phyloP scores from a whole-genome alignment of 495 filamentous ascomycete species.

The Xylaria scruposa region DNA sequence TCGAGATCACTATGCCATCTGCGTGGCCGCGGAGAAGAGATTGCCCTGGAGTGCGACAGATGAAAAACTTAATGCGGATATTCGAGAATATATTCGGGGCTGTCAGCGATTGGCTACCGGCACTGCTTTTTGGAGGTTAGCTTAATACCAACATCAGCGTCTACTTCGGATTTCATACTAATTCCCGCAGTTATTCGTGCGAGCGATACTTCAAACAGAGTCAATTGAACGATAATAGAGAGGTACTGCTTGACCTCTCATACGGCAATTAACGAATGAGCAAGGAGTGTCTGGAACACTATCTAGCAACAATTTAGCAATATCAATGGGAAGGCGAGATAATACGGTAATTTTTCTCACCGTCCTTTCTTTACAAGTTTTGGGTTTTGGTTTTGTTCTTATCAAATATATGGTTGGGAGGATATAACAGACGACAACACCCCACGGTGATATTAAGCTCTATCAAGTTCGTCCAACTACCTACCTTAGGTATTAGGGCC shows the following conservation, averaged over 20 bases:
- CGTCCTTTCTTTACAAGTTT: neutral
- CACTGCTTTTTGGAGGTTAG: slow-evolving; percentile 40
- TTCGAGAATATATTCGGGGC: slow-evolving; percentile 37
- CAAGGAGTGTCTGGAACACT: neutral
- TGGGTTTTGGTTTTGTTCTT: neutral
- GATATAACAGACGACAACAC: neutral
- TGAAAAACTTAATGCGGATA: slow-evolving; percentile 35
- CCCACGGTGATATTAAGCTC: slow-evolving; percentile 1
- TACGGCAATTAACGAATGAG: slow-evolving; percentile 10
- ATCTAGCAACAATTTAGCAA: neutral
- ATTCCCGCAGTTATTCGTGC: slow-evolving; percentile 32
- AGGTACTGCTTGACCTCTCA: slow-evolving; percentile 36
- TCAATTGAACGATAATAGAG: slow-evolving; percentile 35
- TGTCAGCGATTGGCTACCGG: slow-evolving; percentile 37
- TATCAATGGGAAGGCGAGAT: neutral
- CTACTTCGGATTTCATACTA: slow-evolving; percentile 2
- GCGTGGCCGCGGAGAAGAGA: slow-evolving; percentile 36
- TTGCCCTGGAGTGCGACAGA: slow-evolving; percentile 39
- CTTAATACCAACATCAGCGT: neutral
- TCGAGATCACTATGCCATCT: slow-evolving; percentile 37
- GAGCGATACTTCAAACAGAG: slow-evolving; percentile 36
- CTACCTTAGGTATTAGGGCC: neutral
- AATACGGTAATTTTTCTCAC: neutral
- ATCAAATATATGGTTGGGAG: neutral
- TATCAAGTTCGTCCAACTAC: neutral